Conservation (phyloP, 2,329 filamentous ascomycete species). For the Leptosphaerulina australis region DNA sequence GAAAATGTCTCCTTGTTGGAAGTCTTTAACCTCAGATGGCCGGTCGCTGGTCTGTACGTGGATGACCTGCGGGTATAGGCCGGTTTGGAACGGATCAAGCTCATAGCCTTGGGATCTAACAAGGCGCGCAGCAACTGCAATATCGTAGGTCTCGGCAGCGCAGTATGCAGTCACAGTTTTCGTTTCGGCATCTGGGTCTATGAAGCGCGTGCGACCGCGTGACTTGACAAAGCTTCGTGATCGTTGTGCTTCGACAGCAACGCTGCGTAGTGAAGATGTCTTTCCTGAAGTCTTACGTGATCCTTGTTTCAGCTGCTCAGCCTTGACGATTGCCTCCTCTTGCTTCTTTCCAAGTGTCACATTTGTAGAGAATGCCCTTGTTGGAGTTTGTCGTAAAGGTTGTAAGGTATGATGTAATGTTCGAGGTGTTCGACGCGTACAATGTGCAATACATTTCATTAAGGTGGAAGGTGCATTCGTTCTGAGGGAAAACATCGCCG, state of each 20-base stretch:
- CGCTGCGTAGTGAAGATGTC: constrained; percentile 73
- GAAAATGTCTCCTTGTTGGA: constrained; percentile 79
- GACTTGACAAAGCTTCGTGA: constrained; percentile 61
- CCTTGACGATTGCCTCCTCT: constrained; percentile 20
- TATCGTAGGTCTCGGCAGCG: constrained; percentile 70
- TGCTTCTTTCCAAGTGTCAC: constrained; percentile 25
- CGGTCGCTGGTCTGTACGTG: constrained; percentile 59
- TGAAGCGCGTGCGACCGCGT: constrained; percentile 51
- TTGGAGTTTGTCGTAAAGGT: constrained; percentile 7
- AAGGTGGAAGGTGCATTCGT: constrained; percentile 7
- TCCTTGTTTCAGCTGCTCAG: constrained; percentile 28
- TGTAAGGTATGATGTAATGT: not conserved
- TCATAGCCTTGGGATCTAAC: constrained; percentile 64
- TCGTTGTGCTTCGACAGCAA: constrained; percentile 82
- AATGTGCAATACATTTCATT: constrained; percentile 1
- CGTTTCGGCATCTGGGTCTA: constrained; percentile 55
- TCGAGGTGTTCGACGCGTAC: constrained; percentile 16
- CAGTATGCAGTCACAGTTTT: constrained; percentile 68
- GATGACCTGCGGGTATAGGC: constrained; percentile 68
- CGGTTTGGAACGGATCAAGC: constrained; percentile 67
- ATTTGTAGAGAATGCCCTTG: constrained; percentile 29
- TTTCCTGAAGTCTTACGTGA: constrained; percentile 40
- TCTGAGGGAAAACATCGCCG: constrained; percentile 6
- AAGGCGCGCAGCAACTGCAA: constrained; percentile 62
- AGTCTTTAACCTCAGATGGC: constrained; percentile 51